phyloP scores from a whole-genome alignment of 805 yeast genomes.

The Candida nitratophila region DNA sequence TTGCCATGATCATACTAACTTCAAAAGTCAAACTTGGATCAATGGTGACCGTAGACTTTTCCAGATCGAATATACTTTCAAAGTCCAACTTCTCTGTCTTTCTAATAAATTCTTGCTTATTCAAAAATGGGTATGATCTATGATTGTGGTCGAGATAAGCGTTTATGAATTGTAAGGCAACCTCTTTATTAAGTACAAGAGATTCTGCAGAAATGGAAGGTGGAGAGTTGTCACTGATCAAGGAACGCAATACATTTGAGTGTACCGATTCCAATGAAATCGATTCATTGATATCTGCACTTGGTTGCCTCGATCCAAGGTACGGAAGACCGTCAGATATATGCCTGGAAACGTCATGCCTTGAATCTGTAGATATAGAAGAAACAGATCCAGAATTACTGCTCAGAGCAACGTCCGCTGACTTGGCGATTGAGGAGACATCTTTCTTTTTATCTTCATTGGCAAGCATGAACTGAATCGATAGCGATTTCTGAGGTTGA shows the following conservation, averaged over 20 bases:
- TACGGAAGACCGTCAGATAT: neutral
- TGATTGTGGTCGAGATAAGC: slow-evolving; percentile 40
- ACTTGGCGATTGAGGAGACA: slow-evolving; percentile 6
- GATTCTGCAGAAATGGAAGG: slow-evolving; percentile 24
- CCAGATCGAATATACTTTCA: slow-evolving; percentile 8
- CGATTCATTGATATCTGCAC: slow-evolving; percentile 1
- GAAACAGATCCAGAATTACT: neutral
- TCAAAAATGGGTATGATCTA: slow-evolving; percentile 35
- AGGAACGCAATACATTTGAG: slow-evolving; percentile 23
- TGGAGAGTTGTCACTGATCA: slow-evolving; percentile 19
- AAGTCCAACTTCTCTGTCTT: slow-evolving; percentile 13
- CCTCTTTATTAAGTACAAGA: slow-evolving; percentile 6
- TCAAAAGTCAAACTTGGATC: slow-evolving; percentile 33
- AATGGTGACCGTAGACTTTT: slow-evolving; percentile 4
- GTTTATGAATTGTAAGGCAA: slow-evolving; percentile 31
- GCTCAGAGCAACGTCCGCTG: neutral
- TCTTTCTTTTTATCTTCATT: slow-evolving; percentile 1
- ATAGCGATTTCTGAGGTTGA: slow-evolving; percentile 4
- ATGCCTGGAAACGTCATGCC: no score
- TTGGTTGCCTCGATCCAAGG: neutral
- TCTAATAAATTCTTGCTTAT: slow-evolving; percentile 29
- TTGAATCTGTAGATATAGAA: neutral
- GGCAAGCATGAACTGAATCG: slow-evolving; percentile 9
- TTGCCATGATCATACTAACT: slow-evolving; percentile 45
- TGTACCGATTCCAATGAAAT: slow-evolving; percentile 17